Evolutionary conservation across 2,329 filamentous ascomycete species (phyloP), one percentile per base, ranked within the genome.

Genomic region (Fragosphaeria purpurea): DNA sequence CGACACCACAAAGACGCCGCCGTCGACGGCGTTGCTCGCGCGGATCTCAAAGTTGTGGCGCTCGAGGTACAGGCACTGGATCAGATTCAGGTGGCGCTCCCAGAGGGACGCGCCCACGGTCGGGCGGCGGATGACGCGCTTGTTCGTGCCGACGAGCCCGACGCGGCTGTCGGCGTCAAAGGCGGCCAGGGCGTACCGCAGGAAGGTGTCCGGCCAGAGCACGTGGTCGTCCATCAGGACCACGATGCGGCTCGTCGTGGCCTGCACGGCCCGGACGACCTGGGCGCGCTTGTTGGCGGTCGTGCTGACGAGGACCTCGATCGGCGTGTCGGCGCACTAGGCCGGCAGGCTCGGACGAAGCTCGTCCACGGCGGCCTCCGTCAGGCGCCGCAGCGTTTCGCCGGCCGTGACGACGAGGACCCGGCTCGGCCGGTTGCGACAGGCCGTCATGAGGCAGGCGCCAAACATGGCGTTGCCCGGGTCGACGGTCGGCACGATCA

Each of bases 31-130:
- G 53, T 76, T 77, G 6, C 74, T 75, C 0, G 76, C 67, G 1
- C 73, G 70, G 48, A 78, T 75, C 58, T 83, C 80, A 60, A 76
- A 83, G 59, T 82, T 82, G 61, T 82, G 77, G 0, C 79, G 74
- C 56, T 77, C 71, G 1, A 84, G 70, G 59, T 83, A 82, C n/a
- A 72, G 61, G 34, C 73, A 73, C 0, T 75, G 79, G 13, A 83
- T 65, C 59, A 80, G 72, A 62, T 83, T 81, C 61, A 70, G 70
- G 48, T 74, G 62, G 0, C 62, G 63, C 5, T 49, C 50, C 60
- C 60, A 64, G 1, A 61, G 34, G 4, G 61, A 60, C 7, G 46
- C n/a, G 0, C 56, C 55, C 22, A 3, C 22, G 0, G 50, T 48
- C 6, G 51, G 57, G 5, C 65, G 64, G 2, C 75, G 70, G 6